These are phyloP conservation scores for Entomortierella parvispora DNA, from an alignment of 192 early-diverging fungal species.

Conservation along the genomic window DNA sequence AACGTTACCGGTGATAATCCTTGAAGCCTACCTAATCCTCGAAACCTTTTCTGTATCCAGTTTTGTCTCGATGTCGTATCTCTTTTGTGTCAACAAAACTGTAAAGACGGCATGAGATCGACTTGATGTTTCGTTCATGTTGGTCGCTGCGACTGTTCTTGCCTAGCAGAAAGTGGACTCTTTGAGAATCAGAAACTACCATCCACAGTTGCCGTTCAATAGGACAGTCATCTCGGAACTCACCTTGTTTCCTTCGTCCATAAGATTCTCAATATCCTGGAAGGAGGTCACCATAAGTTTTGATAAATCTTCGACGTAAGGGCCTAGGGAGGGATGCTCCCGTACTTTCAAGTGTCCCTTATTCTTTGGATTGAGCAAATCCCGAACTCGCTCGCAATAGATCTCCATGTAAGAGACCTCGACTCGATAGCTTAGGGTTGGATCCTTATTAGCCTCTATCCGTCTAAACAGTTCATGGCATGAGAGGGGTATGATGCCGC, in stretches of 20 bases:
- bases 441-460: conserved; percentile 59
- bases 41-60: conserved; percentile 79
- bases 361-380: conserved; percentile 81
- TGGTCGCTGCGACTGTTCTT: conserved; percentile 90
- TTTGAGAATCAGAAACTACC: too few species aligned
- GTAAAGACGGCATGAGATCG: conserved; percentile 91
- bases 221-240: too few species aligned
- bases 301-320: conserved; percentile 94
- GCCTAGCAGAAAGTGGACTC: conserved; percentile 65
- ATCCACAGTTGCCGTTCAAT: too few species aligned
- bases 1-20: neutral
- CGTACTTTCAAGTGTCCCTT: conserved; percentile 80
- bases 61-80: conserved; percentile 59
- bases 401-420: conserved; percentile 94
- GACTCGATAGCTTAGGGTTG: conserved; percentile 67
- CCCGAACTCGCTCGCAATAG: conserved; percentile 86
- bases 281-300: conserved; percentile 82
- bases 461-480: conserved; percentile 81
- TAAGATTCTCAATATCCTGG: conserved; percentile 75
- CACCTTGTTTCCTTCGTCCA: conserved; percentile 85
- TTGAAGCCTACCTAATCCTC: conserved; percentile 68
- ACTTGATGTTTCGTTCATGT: conserved; percentile 94
- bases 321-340: conserved; percentile 81
- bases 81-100: conserved; percentile 75
- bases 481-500: conserved; percentile 88